A percentile compares a stretch with the other conserved stretches of the same genome.
Conservation (phyloP, 2,329 filamentous ascomycete species). For the Ophiosphaerella korrae region DNA sequence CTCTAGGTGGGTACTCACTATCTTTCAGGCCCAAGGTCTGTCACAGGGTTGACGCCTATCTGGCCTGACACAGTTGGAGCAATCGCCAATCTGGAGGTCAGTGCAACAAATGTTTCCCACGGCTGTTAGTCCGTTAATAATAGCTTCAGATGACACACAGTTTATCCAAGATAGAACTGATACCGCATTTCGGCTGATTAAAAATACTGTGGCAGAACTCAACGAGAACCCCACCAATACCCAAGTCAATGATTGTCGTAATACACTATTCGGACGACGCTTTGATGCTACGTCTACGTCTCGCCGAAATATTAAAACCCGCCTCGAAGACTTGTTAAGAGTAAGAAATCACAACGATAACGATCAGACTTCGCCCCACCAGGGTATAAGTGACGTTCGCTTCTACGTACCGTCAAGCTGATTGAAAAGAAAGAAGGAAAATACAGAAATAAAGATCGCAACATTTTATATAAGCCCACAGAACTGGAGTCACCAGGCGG, state of each 20-base stretch:
- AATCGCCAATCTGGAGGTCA: slow-evolving; percentile 4
- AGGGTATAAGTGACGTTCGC: slow-evolving; percentile 1
- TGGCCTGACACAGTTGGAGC: slow-evolving; percentile 3
- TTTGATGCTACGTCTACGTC: neutral
- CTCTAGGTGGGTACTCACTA: neutral
- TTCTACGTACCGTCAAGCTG: slow-evolving; percentile 3
- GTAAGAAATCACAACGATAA: neutral
- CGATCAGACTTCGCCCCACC: neutral
- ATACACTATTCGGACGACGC: slow-evolving; percentile 1
- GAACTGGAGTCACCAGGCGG: neutral
- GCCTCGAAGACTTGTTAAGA: neutral
- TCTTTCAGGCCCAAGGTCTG: neutral
- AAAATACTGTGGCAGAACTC: slow-evolving; percentile 3
- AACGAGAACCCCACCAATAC: neutral
- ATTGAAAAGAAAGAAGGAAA: neutral
- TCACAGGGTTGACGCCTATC: slow-evolving; percentile 8
- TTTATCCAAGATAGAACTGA: slow-evolving; percentile 1
- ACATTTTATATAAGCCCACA: neutral
- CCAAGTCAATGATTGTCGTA: neutral
- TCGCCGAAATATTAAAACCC: neutral
- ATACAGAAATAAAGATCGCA: slow-evolving; percentile 2
- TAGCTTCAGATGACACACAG: slow-evolving; percentile 2
- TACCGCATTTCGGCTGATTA: slow-evolving; percentile 2
- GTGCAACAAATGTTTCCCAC: neutral
- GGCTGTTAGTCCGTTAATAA: neutral